Percentiles rank a stretch among this genome's conserved stretches.
Evolutionary conservation across 208 protist genomes (phyloP).

Genomic region (Wallacemonas sp.): DNA sequence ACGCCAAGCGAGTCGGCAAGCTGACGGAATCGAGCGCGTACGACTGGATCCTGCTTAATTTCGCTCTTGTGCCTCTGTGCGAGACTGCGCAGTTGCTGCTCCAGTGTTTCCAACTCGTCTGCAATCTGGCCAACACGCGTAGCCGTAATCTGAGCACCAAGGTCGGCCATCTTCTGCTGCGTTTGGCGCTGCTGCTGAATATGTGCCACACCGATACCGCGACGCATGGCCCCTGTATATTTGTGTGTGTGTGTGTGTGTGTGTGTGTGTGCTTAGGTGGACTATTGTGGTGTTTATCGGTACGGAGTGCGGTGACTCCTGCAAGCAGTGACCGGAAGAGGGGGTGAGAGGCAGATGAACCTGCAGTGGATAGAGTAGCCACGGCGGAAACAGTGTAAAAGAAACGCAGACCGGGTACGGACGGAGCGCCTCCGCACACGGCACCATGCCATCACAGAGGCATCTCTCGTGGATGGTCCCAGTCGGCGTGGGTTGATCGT

Average conservation of each 20-base stretch:
- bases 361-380: no score
- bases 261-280: neutral
- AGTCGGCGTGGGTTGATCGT: no score
- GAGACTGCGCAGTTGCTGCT: conserved; percentile 56
- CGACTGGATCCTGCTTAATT: conserved; percentile 75
- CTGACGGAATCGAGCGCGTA: conserved; percentile 85
- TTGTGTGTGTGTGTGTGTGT: neutral
- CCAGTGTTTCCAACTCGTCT: conserved; percentile 76
- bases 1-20: conserved; percentile 85
- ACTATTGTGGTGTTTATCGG: no score
- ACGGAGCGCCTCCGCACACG: no score
- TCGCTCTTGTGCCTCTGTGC: conserved; percentile 64
- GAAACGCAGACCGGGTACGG: no score
- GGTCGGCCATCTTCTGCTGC: conserved; percentile 79
- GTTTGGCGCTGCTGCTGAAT: conserved; percentile 72
- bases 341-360: no score
- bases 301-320: no score
- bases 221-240: conserved; percentile 43
- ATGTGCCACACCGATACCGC: conserved; percentile 82
- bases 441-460: no score
- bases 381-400: no score
- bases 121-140: conserved; percentile 74
- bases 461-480: no score
- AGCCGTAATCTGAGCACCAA: conserved; percentile 82
- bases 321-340: no score